Evolutionary conservation across 495 filamentous ascomycete genomes (phyloP).

Genomic region (Letharia lupina): DNA sequence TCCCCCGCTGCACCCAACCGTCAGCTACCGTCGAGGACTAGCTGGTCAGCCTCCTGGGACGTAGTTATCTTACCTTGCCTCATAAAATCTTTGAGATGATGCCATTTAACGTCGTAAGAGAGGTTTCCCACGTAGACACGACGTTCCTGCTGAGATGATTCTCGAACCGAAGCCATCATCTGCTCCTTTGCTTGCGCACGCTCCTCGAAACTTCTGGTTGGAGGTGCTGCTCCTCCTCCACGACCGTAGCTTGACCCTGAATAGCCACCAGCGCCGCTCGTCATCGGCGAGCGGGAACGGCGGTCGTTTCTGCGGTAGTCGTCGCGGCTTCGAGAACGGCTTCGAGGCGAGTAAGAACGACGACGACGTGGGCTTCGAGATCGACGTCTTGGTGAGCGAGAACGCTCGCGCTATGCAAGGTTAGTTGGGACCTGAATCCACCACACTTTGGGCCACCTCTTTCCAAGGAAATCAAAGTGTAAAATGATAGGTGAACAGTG

Average conservation of each 20-base stretch:
- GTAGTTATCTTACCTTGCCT: slow-evolving; percentile 63
- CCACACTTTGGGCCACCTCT: background rate
- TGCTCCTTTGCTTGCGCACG: slow-evolving; percentile 78
- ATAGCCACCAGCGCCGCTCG: slow-evolving; percentile 59
- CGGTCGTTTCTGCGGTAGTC: slow-evolving; percentile 77
- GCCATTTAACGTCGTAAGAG: slow-evolving; percentile 99
- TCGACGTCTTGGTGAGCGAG: slow-evolving; percentile 84
- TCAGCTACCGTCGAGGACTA: slow-evolving; percentile 30
- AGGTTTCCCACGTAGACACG: slow-evolving; percentile 99
- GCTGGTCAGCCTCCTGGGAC: background rate
- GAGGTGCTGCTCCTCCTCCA: slow-evolving; percentile 54
- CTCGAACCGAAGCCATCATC: slow-evolving; percentile 89
- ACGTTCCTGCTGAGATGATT: slow-evolving; percentile 94
- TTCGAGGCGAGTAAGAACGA: slow-evolving; percentile 88
- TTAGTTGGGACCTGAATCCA: slow-evolving; percentile 9
- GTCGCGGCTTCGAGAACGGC: slow-evolving; percentile 83
- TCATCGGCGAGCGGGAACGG: slow-evolving; percentile 79
- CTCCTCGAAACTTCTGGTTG: slow-evolving; percentile 72
- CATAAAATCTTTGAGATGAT: slow-evolving; percentile 99
- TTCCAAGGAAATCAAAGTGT: background rate
- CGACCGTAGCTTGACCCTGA: slow-evolving; percentile 50
- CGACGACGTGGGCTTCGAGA: slow-evolving; percentile 70
- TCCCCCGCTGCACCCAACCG: slow-evolving; percentile 69
- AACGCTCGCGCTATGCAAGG: slow-evolving; percentile 74
- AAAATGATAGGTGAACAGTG: background rate